Conservation (phyloP, 768 basidiomycete species). For the Daedaleopsis sinensis region DNA sequence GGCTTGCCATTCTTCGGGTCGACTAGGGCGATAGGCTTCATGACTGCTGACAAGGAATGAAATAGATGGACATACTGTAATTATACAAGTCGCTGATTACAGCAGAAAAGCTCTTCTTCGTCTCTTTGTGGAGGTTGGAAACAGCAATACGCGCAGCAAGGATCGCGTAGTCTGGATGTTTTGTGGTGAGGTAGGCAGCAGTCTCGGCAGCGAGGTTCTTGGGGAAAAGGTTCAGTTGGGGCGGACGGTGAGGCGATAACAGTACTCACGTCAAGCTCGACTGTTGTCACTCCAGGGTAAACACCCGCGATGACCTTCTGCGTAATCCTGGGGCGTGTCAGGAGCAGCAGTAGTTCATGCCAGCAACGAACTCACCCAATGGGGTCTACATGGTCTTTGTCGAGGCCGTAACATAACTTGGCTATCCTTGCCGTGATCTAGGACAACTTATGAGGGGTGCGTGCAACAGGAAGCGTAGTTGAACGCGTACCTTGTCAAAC, state of each 20-base stretch:
- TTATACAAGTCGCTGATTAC: constrained; percentile 90
- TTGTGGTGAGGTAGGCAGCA: constrained; percentile 95
- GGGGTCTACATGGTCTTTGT: constrained; percentile 88
- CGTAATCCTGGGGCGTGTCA: constrained; percentile 57
- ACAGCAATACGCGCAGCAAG: constrained; percentile 98
- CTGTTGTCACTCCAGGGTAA: constrained; percentile 94
- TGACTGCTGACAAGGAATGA: too few relatives aligned
- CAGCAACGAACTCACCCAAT: constrained; percentile 90
- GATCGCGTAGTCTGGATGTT: constrained; percentile 96
- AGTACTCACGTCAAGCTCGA: constrained; percentile 86
- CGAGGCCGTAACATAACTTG: constrained; percentile 95
- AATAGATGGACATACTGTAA: constrained; percentile 59
- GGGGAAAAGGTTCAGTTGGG: not conserved
- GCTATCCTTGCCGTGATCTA: constrained; percentile 87
- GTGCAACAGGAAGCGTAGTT: constrained; percentile 12
- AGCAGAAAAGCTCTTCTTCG: constrained; percentile 93
- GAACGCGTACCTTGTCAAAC: constrained; percentile 79
- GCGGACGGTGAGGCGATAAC: not conserved
- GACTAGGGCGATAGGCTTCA: constrained; percentile 45
- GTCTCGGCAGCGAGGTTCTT: constrained; percentile 98
- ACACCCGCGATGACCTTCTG: constrained; percentile 94
- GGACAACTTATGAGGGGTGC: not conserved
- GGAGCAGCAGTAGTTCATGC: too few relatives aligned
- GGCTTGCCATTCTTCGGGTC: constrained; percentile 93
- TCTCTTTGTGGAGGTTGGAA: constrained; percentile 98